Conservation (phyloP, 768 basidiomycete species). For the Auricularia auricula-judae region DNA sequence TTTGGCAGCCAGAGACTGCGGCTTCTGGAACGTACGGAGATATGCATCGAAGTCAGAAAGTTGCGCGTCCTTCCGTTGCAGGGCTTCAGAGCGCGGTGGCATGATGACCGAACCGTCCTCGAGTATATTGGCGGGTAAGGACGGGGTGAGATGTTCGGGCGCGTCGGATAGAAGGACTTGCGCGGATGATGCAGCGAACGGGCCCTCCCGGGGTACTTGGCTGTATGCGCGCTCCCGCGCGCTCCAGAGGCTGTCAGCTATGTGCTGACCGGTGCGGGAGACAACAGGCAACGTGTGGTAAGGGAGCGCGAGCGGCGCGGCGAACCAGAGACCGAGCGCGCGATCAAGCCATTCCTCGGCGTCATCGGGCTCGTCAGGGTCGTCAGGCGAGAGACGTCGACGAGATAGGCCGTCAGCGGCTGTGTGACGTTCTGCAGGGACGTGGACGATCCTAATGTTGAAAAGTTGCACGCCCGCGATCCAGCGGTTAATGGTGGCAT, state of each 20-base stretch:
- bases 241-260: background rate
- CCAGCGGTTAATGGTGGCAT: slow-evolving; percentile 7
- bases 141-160: background rate
- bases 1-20: background rate
- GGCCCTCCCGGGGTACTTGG: background rate
- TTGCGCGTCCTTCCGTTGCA: background rate
- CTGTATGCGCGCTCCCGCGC: background rate
- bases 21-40: background rate
- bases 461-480: slow-evolving; percentile 3
- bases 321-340: background rate
- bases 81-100: background rate
- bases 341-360: background rate
- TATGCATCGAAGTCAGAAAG: background rate
- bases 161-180: background rate
- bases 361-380: background rate
- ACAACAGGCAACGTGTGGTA: background rate
- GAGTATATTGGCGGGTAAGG: background rate
- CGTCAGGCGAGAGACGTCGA: slow-evolving; percentile 1
- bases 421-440: slow-evolving; percentile 16
- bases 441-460: slow-evolving; percentile 19
- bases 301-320: background rate
- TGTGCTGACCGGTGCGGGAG: background rate
- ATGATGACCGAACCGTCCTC: background rate
- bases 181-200: background rate
- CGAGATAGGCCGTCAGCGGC: slow-evolving; percentile 16